These are phyloP conservation scores for Microbotryum saponariae DNA, from an alignment of 1,284 basidiomycete genomes.

Conservation along the genomic window DNA sequence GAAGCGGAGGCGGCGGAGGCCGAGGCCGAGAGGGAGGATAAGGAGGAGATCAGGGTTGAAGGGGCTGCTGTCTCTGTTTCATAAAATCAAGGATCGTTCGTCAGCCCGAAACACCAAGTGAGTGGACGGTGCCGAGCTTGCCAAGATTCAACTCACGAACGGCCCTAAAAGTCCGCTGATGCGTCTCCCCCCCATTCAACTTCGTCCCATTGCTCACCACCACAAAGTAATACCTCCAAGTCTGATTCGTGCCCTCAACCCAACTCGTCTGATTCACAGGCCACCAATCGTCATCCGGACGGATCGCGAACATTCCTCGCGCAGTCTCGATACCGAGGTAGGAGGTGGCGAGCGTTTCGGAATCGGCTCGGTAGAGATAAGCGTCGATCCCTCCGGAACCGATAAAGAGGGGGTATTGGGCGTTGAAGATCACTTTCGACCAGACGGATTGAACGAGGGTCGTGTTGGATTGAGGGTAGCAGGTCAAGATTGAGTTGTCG, in stretches of 20 bases:
- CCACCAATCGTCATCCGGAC: slow-evolving; percentile 67
- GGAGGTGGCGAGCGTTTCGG: slow-evolving; percentile 38
- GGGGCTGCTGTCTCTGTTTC: slow-evolving; percentile 26
- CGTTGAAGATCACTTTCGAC: slow-evolving; percentile 63
- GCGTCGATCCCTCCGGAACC: slow-evolving; percentile 49
- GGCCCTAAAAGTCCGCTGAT: slow-evolving; percentile 63
- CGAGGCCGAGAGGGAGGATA: slow-evolving; percentile 17
- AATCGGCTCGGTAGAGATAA: slow-evolving; percentile 62
- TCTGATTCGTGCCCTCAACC: slow-evolving; percentile 48
- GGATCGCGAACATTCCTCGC: slow-evolving; percentile 51
- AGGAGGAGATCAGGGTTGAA: slow-evolving; percentile 15
- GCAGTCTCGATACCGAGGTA: slow-evolving; percentile 47
- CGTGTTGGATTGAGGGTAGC: slow-evolving; percentile 54
- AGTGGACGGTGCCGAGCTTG: background rate
- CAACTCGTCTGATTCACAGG: slow-evolving; percentile 48
- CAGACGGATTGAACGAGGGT: slow-evolving; percentile 58
- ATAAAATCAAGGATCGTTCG: no score
- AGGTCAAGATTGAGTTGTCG: slow-evolving; percentile 62
- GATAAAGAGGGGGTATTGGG: slow-evolving; percentile 13
- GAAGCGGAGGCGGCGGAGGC: slow-evolving; percentile 35
- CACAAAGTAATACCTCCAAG: slow-evolving; percentile 63
- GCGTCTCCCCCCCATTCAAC: slow-evolving; percentile 52
- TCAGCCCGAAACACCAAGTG: no score
- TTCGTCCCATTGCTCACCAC: slow-evolving; percentile 52
- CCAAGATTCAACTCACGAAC: slow-evolving; percentile 54